These are phyloP conservation scores for Colletotrichum karsti DNA, from an alignment of 2,329 filamentous ascomycete genomes.

Conservation along the genomic window DNA sequence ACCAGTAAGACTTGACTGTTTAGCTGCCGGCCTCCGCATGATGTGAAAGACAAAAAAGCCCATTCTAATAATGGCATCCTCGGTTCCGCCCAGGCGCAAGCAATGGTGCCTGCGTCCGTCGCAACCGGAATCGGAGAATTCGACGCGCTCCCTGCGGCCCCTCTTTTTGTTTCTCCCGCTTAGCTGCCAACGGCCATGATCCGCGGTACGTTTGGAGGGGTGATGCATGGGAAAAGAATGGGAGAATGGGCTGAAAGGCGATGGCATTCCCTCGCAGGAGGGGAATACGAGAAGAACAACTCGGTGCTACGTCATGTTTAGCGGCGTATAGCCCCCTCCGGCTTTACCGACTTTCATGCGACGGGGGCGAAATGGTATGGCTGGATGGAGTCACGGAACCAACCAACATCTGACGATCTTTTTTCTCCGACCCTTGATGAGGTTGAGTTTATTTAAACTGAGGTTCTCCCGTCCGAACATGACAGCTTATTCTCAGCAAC, in stretches of 20 bases:
- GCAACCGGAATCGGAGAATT: slow-evolving; percentile 19
- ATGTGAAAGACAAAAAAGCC: neutral
- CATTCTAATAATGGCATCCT: slow-evolving; percentile 21
- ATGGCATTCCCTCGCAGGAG: neutral
- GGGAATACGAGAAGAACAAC: slow-evolving; percentile 23
- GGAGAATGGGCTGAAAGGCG: neutral
- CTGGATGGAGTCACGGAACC: neutral
- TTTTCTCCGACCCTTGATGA: neutral
- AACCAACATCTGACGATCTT: neutral
- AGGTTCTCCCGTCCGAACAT: neutral
- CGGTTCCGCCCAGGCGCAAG: neutral
- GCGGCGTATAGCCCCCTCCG: neutral
- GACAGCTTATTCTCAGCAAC: neutral
- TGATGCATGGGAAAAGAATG: neutral
- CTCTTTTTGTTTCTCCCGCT: slow-evolving; percentile 18
- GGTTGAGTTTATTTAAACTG: neutral
- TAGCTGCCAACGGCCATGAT: slow-evolving; percentile 14
- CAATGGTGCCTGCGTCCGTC: slow-evolving; percentile 8
- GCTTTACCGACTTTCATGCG: slow-evolving; percentile 23
- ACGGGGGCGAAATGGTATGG: neutral
- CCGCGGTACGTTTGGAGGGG: neutral
- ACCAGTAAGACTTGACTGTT: neutral
- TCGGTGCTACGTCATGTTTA: slow-evolving; percentile 27
- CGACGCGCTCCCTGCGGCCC: neutral
- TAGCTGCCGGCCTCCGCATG: neutral